These are phyloP conservation scores for Diaporthe ampelina DNA, from an alignment of 2,329 filamentous ascomycete species.

Conservation along the genomic window DNA sequence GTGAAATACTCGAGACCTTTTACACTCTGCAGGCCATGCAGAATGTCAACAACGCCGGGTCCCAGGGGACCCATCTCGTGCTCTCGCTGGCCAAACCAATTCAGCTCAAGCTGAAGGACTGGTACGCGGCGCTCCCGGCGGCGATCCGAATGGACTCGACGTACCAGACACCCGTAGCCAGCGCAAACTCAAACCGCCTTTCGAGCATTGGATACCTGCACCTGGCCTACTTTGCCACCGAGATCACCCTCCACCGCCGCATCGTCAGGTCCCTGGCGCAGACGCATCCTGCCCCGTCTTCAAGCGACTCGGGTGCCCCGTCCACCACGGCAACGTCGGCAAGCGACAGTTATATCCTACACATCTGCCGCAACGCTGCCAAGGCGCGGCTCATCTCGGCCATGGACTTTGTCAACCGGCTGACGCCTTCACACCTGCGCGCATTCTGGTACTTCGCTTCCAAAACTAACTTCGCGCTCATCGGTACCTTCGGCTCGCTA, in stretches of 20 bases:
- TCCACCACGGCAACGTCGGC: conserved; percentile 47
- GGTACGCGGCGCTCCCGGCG: conserved; percentile 79
- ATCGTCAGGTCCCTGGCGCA: conserved; percentile 85
- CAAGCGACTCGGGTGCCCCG: conserved; percentile 44
- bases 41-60: conserved; percentile 74
- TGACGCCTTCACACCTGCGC: conserved; percentile 87
- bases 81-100: conserved; percentile 84
- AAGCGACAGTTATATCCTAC: conserved; percentile 84
- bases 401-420: conserved; percentile 96
- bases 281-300: conserved; percentile 49
- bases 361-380: conserved; percentile 93
- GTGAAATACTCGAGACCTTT: conserved; percentile 86
- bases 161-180: conserved; percentile 54
- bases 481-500: conserved; percentile 92
- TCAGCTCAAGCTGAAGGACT: conserved; percentile 85
- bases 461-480: conserved; percentile 92
- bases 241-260: conserved; percentile 92
- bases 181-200: conserved; percentile 59
- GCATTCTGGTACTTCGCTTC: conserved; percentile 94
- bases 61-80: conserved; percentile 79
- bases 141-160: conserved; percentile 76
- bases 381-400: conserved; percentile 95
- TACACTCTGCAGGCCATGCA: conserved; percentile 85
- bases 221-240: conserved; percentile 91
- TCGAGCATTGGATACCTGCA: conserved; percentile 84